Evolutionary conservation across 371 early-diverging fungal species (phyloP).

Genomic region (Coemansia sp.): DNA sequence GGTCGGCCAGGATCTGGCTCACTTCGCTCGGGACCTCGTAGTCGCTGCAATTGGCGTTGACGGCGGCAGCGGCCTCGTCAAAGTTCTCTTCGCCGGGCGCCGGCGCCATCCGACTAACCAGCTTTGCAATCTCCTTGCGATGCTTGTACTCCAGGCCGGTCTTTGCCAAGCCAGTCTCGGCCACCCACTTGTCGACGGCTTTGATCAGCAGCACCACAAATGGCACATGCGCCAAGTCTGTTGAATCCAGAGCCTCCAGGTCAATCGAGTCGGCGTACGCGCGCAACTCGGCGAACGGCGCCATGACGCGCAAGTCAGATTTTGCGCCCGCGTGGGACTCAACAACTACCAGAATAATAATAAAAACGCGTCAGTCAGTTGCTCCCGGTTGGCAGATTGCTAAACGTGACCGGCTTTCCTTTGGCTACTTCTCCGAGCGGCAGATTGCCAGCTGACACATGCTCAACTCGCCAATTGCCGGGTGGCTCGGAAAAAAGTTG

Average conservation of each 20-base stretch:
- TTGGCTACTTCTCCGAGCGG: not conserved
- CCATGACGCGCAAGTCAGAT: slow-evolving; percentile 77
- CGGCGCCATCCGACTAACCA: slow-evolving; percentile 59
- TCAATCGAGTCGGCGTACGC: slow-evolving; percentile 64
- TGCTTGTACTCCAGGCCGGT: slow-evolving; percentile 54
- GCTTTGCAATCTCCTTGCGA: slow-evolving; percentile 64
- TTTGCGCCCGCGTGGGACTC: slow-evolving; percentile 84
- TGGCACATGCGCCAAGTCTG: slow-evolving; percentile 80
- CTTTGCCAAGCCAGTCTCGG: slow-evolving; percentile 7
- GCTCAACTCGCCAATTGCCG: no score
- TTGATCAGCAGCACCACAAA: slow-evolving; percentile 78
- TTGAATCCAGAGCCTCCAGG: slow-evolving; percentile 63
- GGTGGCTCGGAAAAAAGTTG: not conserved
- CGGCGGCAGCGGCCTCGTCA: slow-evolving; percentile 74
- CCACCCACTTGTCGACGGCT: slow-evolving; percentile 65
- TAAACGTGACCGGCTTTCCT: not conserved
- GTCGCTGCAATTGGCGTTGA: slow-evolving; percentile 39
- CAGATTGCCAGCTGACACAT: not conserved
- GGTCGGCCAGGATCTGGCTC: slow-evolving; percentile 24
- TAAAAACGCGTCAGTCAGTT: slow-evolving; percentile 3
- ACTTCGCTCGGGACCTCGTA: slow-evolving; percentile 31
- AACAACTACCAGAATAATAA: slow-evolving; percentile 60
- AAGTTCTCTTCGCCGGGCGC: slow-evolving; percentile 81
- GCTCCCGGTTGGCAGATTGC: not conserved
- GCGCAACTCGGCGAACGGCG: slow-evolving; percentile 74